Base-by-base conservation (phyloP, 305 asterid species). In the Salvia sclarea region DNA sequence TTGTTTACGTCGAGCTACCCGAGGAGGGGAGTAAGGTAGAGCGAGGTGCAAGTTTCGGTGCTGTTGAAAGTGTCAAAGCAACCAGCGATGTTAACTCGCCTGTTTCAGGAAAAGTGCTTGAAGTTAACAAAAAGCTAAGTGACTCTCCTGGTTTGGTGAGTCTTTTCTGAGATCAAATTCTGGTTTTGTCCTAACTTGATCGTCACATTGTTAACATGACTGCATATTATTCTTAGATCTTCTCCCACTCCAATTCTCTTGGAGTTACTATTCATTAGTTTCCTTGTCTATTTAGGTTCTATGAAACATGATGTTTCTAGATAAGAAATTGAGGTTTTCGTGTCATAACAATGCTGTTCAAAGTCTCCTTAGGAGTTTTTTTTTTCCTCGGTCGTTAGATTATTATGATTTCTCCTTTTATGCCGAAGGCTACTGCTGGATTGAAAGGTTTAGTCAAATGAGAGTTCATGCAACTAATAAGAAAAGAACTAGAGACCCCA, bases 21-120 rank as follows among this genome's bases (percentile, higher is more conserved):
- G 97, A 93, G 8, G 85, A 78, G 69, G 96, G 97, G 48, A 35
- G 76, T 60, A 74, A 78, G 17, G 96, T 93, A 33, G 79, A 66
- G 52, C 95, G 88, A 76, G 95, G 95, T 49, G 83, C 22, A 20
- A 64, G 86, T 70, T 93, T 93, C 72, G 98, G 98, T 60, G 96
- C 98, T 62, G 97, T 93, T 45, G 98, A 93, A 79, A 93, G 98
- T 77, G 98, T 90, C 61, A 93, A 90, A 78, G 98, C 98, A 24
- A 84, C 97, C 18, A 93, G 97, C 54, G 96, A 93, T 81, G 79
- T 90, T 49, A 80, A 93, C 85, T 86, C 98, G 59, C 98, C 98
- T 14, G 73, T 93, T 78, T 90, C 98, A 0, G 98, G 97, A 68
- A 88, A 84, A 82, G 98, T 93, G 53, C 71, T 87, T 9, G 87